These are phyloP conservation scores for Fomitopsis palustris DNA, from an alignment of 1,284 basidiomycete species.

Conservation along the genomic window DNA sequence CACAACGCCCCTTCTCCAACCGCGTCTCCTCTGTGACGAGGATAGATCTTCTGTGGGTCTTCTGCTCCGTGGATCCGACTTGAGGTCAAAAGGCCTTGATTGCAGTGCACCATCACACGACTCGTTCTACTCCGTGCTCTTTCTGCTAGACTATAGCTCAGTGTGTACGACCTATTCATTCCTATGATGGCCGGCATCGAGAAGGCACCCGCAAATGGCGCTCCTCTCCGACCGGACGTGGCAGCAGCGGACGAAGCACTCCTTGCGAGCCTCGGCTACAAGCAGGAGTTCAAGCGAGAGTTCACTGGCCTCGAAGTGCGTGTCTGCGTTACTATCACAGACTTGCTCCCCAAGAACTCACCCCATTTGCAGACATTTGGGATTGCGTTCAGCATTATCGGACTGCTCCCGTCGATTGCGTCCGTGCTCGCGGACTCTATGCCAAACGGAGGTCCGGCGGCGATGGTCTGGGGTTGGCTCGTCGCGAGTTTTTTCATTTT, in stretches of 20 bases:
- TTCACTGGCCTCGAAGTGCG: constrained; percentile 37
- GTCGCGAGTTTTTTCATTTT: constrained; percentile 52
- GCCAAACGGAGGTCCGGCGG: constrained; percentile 72
- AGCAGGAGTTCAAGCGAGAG: constrained; percentile 43
- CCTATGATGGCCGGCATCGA: neutral
- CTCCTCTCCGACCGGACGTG: neutral
- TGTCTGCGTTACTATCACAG: constrained; percentile 21
- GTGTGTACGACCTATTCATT: neutral
- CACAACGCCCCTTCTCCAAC: neutral
- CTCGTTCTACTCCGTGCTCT: neutral
- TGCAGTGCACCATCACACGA: neutral
- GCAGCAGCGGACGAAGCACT: constrained; percentile 23
- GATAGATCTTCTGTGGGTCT: neutral
- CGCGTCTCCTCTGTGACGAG: neutral
- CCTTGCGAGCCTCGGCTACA: constrained; percentile 36
- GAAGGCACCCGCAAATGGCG: neutral
- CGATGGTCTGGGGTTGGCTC: constrained; percentile 81
- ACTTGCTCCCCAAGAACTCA: constrained; percentile 1
- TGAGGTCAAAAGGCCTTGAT: neutral
- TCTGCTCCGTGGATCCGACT: neutral
- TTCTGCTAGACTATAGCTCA: neutral
- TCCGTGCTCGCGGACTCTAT: constrained; percentile 70
- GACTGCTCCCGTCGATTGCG: constrained; percentile 39
- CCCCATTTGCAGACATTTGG: constrained; percentile 36
- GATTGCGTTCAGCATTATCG: constrained; percentile 60